Base-by-base conservation (phyloP, 179 eudicot genomes). In the Vitellaria paradoxa region DNA sequence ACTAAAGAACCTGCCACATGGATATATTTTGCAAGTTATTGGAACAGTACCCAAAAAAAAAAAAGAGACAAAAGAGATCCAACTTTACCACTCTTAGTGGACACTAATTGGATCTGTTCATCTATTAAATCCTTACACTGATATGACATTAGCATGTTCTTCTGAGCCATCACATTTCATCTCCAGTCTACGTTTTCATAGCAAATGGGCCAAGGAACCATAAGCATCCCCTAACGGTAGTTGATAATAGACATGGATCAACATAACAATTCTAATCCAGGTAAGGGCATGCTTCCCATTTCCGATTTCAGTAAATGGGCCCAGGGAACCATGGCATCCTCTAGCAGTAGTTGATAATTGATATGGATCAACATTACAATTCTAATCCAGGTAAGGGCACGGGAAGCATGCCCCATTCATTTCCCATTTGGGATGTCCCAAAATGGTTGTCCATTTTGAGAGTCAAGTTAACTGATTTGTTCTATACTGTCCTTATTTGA, bases 131-230 rank as follows among this genome's bases (percentile, higher is more conserved):
- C 6, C 40, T 40, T 47, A 13, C 45, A 13, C 5, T 65, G 49
- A 14, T 26, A 60, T 17, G 23, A 15, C 12, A 45, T 40, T 9
- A 67, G 26, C 12, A 37, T 8, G 8, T 42, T 67, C 18, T 18
- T 67, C 70, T 45, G 6, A 45, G 42, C 70, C 45, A 42, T 42
- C 70, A 18, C 70, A 42, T 67, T 67, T 67, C 70, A 67, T 21
- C 53, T 67, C 53, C 53, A 67, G 53, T 18, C 17, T 65, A 15
- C 52, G 17, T 18, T 67, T 67, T 67, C 15, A 17, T 3, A 6
- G 50, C 42, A 18, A 37, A 40, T 21, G 70, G 24, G 45, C 24
- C 13, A 42, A 6, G 23, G 53, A 42, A n/a, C 50, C 23, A 45
- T 46, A 9, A 9, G 26, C 9, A n/a, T 42, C 23, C 24, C 21